Evolutionary conservation across 108 stramenopile species (phyloP).

Genomic region (Cyclotella distinguenda): DNA sequence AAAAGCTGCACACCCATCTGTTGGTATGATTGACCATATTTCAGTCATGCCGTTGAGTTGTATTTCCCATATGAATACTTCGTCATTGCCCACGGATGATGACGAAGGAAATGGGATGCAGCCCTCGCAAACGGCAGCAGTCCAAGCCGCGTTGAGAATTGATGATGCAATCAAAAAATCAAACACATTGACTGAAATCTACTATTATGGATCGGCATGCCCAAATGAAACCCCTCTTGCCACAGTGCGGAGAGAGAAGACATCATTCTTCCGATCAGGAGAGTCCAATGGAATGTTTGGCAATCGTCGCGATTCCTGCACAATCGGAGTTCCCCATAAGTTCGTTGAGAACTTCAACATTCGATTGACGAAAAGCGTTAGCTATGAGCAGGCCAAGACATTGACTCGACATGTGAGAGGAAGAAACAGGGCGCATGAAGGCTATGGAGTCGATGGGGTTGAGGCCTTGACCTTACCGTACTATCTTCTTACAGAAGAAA

Average conservation of each 20-base stretch:
- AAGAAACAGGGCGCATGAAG: constrained; percentile 47
- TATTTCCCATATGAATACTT: not conserved
- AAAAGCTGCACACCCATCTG: constrained; percentile 64
- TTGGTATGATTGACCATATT: constrained; percentile 84
- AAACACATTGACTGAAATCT: constrained; percentile 40
- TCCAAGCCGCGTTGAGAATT: constrained; percentile 57
- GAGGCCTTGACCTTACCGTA: constrained; percentile 84
- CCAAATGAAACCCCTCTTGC: constrained; percentile 61
- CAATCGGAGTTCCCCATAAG: constrained; percentile 62
- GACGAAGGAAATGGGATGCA: not conserved
- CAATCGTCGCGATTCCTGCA: constrained; percentile 16
- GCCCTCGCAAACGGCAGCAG: constrained; percentile 21
- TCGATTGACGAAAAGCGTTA: constrained; percentile 54
- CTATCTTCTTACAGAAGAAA: no score
- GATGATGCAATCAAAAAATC: constrained; percentile 40
- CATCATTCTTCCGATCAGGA: constrained; percentile 65
- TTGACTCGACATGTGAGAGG: constrained; percentile 64
- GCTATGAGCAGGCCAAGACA: constrained; percentile 45
- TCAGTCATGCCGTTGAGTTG: constrained; percentile 68
- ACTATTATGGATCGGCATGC: constrained; percentile 77
- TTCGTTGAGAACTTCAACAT: constrained; percentile 90
- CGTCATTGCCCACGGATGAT: not conserved
- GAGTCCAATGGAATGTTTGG: constrained; percentile 12
- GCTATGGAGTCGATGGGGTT: constrained; percentile 63
- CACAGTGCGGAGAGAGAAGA: constrained; percentile 64